phyloP scores from a whole-genome alignment of 805 yeast genomes.

The Yarrowia bubula region DNA sequence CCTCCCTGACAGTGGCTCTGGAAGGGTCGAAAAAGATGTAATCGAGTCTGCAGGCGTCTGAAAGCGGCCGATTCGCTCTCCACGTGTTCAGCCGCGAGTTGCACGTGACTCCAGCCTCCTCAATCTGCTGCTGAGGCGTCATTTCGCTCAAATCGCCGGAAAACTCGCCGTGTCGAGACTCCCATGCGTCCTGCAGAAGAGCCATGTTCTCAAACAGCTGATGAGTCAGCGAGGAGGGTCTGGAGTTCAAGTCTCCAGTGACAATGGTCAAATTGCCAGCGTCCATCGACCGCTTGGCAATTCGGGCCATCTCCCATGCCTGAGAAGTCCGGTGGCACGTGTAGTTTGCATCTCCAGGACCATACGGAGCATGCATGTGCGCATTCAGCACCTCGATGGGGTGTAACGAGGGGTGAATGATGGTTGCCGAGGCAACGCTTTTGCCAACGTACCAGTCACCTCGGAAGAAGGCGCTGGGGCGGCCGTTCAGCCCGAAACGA shows the following conservation, averaged over 20 bases:
- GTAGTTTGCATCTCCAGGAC: constrained; percentile 86
- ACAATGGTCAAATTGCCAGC: constrained; percentile 84
- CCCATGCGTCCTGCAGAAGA: constrained; percentile 80
- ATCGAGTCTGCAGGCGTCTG: constrained; percentile 85
- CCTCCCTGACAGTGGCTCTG: constrained; percentile 53
- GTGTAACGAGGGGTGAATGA: constrained; percentile 51
- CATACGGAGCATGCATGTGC: constrained; percentile 97
- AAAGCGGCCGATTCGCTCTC: constrained; percentile 53
- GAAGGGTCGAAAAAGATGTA: constrained; percentile 74
- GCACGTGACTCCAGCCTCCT: constrained; percentile 80
- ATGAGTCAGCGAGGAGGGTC: constrained; percentile 83
- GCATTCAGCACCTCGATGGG: constrained; percentile 78
- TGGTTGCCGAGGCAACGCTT: constrained; percentile 69
- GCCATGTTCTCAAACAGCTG: constrained; percentile 68
- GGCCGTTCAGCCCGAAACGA: constrained; percentile 87
- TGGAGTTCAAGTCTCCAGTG: constrained; percentile 90
- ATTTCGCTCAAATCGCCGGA: constrained; percentile 45
- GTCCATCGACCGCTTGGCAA: constrained; percentile 57
- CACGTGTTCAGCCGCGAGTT: constrained; percentile 86
- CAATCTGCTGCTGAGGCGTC: constrained; percentile 61
- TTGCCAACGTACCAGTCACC: constrained; percentile 99
- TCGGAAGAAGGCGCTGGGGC: constrained; percentile 88
- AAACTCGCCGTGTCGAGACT: constrained; percentile 53
- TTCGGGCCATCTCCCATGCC: constrained; percentile 88
- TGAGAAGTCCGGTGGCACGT: constrained; percentile 88